Evolutionary conservation across 148 eudicot genomes (phyloP), one percentile per base, ranked within the genome.

Genomic region (Amaranthus cruentus): DNA sequence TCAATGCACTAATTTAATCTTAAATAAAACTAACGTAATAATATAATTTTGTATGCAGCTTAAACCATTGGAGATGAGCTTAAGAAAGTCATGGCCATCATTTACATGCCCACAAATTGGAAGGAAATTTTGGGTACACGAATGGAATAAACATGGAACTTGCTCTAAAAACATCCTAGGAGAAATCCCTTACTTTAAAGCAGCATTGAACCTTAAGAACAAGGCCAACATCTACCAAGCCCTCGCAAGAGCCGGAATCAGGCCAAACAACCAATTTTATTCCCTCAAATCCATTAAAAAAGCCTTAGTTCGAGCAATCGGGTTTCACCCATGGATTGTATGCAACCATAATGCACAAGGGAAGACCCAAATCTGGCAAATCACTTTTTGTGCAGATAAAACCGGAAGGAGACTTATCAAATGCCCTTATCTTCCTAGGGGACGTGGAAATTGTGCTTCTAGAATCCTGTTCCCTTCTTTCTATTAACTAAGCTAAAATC

Each of bases 131-230:
- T 87, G 91, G 91, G 78, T 78, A 0, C 88, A 85, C 38, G 88
- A 85, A 55, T 85, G 91, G 91, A 70, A 73, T 58, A 87, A 87
- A 51, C 88, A 85, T 47, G 91, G 91, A 1, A 85, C 91, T 0
- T 88, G 91, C 73, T 80, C 88, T 0, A 81, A 79, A 55, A 80
- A 87, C 5, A 58, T 76, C 44, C 78, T 87, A 12, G 72, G 85
- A 21, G 83, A 81, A 62, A 81, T 82, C 9, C 77, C 62, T 1
- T 87, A 87, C 56, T 81, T 87, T 57, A 58, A 74, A 7, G 66
- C 91, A 2, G 87, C 88, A 2, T 72, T 87, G n/a, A 67, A 61
- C 28, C 73, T 87, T 38, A 87, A 85, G 70, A 43, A 38, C 15
- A 62, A 69, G 71, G 60, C 74, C 4, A 70, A 83, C 73, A 69